phyloP scores from a whole-genome alignment of 371 early-diverging fungal species.

The Mucor indicus region DNA sequence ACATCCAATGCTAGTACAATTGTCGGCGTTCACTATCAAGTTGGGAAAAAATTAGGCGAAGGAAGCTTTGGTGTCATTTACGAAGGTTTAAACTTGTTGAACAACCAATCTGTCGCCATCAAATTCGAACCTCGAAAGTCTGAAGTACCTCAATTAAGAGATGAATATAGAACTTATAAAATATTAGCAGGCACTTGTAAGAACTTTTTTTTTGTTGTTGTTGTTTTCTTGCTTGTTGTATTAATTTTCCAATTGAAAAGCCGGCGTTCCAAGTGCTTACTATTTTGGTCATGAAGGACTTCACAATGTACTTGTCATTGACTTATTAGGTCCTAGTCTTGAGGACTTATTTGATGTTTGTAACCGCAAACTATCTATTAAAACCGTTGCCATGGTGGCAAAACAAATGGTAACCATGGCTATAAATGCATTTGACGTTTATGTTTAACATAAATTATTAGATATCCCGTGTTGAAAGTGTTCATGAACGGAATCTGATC shows the following conservation, averaged over 20 bases:
- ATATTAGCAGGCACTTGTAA: slow-evolving; percentile 64
- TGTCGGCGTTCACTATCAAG: slow-evolving; percentile 93
- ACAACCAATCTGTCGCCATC: slow-evolving; percentile 78
- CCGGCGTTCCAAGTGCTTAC: slow-evolving; percentile 87
- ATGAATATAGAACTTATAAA: slow-evolving; percentile 85
- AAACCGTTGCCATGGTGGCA: slow-evolving; percentile 96
- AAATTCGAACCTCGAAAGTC: slow-evolving; percentile 86
- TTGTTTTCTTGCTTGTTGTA: slow-evolving; percentile 74
- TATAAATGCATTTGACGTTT: background rate
- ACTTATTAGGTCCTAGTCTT: slow-evolving; percentile 95
- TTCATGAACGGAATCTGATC: slow-evolving; percentile 94
- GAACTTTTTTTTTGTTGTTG: slow-evolving; percentile 78
- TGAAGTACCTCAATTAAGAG: slow-evolving; percentile 86
- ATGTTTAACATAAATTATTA: background rate
- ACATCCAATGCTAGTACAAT: slow-evolving; percentile 45
- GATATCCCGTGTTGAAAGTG: slow-evolving; percentile 75
- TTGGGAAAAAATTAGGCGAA: slow-evolving; percentile 95
- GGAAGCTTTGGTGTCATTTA: slow-evolving; percentile 97
- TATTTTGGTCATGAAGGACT: slow-evolving; percentile 97
- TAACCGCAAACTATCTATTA: slow-evolving; percentile 84
- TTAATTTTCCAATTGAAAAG: slow-evolving; percentile 66
- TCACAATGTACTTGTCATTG: slow-evolving; percentile 96
- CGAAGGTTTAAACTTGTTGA: slow-evolving; percentile 82
- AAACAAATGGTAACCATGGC: slow-evolving; percentile 83
- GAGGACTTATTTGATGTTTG: slow-evolving; percentile 98